Conservation (phyloP, 176 grass and related monocot genomes). For the Ensete ventricosum region DNA sequence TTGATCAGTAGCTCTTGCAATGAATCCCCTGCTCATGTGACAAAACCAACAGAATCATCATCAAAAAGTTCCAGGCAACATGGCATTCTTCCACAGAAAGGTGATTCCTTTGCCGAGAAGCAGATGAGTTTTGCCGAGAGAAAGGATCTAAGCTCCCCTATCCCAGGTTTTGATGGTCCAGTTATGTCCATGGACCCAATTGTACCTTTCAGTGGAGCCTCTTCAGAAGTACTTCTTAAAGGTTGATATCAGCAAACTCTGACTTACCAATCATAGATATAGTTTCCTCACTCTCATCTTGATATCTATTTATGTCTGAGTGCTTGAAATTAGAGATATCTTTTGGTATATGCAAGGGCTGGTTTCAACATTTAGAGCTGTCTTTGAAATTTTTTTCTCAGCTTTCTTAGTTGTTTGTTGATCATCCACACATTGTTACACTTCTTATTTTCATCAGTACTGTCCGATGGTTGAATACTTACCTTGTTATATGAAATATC, state of each 20-base stretch:
- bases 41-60: constrained; percentile 38
- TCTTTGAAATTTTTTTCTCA: too few species aligned
- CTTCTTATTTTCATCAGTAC: too few species aligned
- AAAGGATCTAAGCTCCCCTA: constrained; percentile 11
- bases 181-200: constrained; percentile 19
- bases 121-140: constrained; percentile 11
- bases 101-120: constrained; percentile 23
- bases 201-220: constrained; percentile 27
- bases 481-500: too few species aligned
- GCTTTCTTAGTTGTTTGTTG: too few species aligned
- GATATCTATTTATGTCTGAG: too few species aligned
- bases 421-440: too few species aligned
- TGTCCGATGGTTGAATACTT: too few species aligned
- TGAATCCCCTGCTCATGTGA: constrained; percentile 21
- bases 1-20: constrained; percentile 28
- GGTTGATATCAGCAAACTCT: constrained; percentile 26
- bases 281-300: neutral
- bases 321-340: too few species aligned
- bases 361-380: too few species aligned
- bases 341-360: too few species aligned
- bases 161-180: constrained; percentile 24
- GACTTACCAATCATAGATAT: neutral
- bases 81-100: constrained; percentile 12
- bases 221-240: constrained; percentile 75
- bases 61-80: constrained; percentile 35